Evolutionary conservation across 257 asterid genomes (phyloP).

Genomic region (Penstemon barbatus): DNA sequence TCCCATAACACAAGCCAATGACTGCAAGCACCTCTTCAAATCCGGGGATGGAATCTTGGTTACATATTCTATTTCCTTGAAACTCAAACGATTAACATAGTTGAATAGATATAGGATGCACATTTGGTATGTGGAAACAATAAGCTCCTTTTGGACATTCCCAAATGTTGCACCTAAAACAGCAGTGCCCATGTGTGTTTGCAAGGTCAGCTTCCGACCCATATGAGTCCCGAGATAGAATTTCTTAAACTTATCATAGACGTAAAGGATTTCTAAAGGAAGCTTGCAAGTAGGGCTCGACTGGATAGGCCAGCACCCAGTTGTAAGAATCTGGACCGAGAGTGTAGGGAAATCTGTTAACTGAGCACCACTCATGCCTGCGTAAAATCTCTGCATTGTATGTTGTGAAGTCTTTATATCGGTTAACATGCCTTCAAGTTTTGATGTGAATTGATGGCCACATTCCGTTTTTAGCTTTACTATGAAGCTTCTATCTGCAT

Average conservation of each 20-base stretch:
- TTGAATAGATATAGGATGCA: slow-evolving; percentile 65
- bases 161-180: slow-evolving; percentile 51
- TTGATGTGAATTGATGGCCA: slow-evolving; percentile 69
- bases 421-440: slow-evolving; percentile 68
- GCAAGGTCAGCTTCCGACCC: slow-evolving; percentile 62
- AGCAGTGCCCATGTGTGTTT: slow-evolving; percentile 65
- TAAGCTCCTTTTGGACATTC: slow-evolving; percentile 54
- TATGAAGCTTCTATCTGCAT: slow-evolving; percentile 63
- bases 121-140: slow-evolving; percentile 64
- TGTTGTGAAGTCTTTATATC: slow-evolving; percentile 72
- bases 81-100: slow-evolving; percentile 37
- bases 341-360: slow-evolving; percentile 41
- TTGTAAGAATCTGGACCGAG: slow-evolving; percentile 61
- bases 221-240: slow-evolving; percentile 68
- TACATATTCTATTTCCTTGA: slow-evolving; percentile 58
- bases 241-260: slow-evolving; percentile 56
- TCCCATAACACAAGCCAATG: slow-evolving; percentile 65
- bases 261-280: slow-evolving; percentile 44
- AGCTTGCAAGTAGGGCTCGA: slow-evolving; percentile 51
- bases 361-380: slow-evolving; percentile 39
- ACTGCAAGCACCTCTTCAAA: slow-evolving; percentile 57
- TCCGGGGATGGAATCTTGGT: slow-evolving; percentile 56
- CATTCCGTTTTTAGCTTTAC: slow-evolving; percentile 70
- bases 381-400: slow-evolving; percentile 58
- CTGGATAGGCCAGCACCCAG: slow-evolving; percentile 72